phyloP scores from a whole-genome alignment of 805 yeast species.

The Nakazawaea ishiwadae region DNA sequence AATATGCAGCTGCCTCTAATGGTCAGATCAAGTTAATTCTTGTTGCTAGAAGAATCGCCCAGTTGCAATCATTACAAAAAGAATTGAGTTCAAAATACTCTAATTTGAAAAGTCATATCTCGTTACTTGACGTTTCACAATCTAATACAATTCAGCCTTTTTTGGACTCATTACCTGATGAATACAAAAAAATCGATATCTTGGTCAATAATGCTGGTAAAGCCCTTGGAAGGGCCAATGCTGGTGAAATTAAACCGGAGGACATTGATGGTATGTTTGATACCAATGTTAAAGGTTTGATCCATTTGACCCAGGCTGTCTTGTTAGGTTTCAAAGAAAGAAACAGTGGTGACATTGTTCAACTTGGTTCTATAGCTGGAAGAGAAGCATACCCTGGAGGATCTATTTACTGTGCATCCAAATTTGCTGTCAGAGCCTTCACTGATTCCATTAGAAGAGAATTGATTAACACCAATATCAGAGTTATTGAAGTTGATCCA shows the following conservation, averaged over 20 bases:
- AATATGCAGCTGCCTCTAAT: conserved; percentile 63
- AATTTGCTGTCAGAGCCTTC: conserved; percentile 68
- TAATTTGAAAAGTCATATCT: conserved; percentile 24
- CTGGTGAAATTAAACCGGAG: conserved; percentile 59
- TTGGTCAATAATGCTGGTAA: conserved; percentile 72
- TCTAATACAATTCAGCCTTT: conserved; percentile 45
- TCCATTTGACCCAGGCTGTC: conserved; percentile 76
- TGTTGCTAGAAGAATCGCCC: conserved; percentile 50
- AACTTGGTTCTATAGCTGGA: conserved; percentile 75
- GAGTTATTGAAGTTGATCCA: conserved; percentile 73
- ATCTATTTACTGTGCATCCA: conserved; percentile 71
- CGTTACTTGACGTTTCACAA: conserved; percentile 34
- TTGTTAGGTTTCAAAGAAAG: conserved; percentile 66
- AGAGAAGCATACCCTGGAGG: conserved; percentile 79
- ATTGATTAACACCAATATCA: conserved; percentile 45
- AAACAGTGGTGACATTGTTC: conserved; percentile 69
- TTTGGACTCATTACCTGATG: conserved; percentile 35
- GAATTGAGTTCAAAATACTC: conserved; percentile 34
- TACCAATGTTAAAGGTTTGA: conserved; percentile 85
- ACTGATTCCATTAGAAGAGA: conserved; percentile 61
- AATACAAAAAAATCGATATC: conserved; percentile 55
- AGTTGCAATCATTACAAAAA: conserved; percentile 32
- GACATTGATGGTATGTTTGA: conserved; percentile 76
- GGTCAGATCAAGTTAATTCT: conserved; percentile 45
- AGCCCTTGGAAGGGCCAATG: conserved; percentile 74